Conservation (phyloP, 208 protist genomes). For the Trichomonas gallinae region DNA sequence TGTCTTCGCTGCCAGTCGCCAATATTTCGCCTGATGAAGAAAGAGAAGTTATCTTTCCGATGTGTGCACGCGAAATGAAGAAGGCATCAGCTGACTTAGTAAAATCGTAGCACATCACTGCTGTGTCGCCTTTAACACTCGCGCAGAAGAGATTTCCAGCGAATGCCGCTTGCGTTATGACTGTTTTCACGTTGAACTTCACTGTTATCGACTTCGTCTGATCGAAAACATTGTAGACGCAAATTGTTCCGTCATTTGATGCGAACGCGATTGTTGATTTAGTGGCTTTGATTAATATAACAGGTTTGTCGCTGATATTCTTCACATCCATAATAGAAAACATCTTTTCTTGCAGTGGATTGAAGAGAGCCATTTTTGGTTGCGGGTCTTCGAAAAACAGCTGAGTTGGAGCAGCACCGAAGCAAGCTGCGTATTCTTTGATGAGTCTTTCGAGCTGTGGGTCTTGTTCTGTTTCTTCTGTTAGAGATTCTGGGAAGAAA, state of each 20-base stretch:
- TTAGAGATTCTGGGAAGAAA: background rate
- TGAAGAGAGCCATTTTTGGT: background rate
- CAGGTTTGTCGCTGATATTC: background rate
- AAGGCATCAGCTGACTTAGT: background rate
- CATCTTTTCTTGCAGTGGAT: background rate
- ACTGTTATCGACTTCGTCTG: background rate
- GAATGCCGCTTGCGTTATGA: background rate
- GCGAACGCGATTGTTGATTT: background rate
- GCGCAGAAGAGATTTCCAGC: background rate
- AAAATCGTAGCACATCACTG: background rate
- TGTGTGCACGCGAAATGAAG: background rate
- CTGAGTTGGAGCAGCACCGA: background rate
- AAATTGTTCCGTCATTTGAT: background rate
- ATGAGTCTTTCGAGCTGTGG: background rate
- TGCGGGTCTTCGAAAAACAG: background rate
- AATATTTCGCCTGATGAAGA: background rate
- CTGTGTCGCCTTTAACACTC: background rate
- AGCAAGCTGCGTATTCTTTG: background rate
- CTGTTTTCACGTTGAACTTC: background rate
- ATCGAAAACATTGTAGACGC: background rate
- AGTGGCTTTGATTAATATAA: background rate
- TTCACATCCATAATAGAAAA: background rate
- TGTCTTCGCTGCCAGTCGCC: background rate
- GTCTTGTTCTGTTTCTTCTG: background rate
- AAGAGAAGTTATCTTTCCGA: background rate